phyloP scores from a whole-genome alignment of 257 asterid genomes.

The Gentiana straminea region DNA sequence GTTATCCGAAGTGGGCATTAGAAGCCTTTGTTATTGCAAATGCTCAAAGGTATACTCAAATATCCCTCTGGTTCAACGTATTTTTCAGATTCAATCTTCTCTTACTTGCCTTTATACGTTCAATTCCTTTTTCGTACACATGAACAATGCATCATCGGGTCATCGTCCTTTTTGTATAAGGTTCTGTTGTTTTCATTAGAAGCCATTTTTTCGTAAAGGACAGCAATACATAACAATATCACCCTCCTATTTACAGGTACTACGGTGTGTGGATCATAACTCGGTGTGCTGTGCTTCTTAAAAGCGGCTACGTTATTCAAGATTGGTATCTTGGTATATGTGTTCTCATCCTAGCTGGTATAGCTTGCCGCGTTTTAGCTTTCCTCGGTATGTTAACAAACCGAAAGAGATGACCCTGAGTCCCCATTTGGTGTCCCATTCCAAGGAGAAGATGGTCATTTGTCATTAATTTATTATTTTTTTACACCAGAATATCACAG shows the following conservation, averaged over 20 bases:
- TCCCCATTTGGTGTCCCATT: too few relatives aligned
- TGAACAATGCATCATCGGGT: constrained; percentile 44
- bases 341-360: constrained; percentile 35
- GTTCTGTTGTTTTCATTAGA: neutral
- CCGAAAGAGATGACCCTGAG: too few relatives aligned
- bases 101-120: neutral
- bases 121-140: constrained; percentile 4
- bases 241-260: constrained; percentile 3
- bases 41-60: constrained; percentile 46
- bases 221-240: too few relatives aligned
- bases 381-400: constrained; percentile 32
- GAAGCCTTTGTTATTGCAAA: constrained; percentile 86
- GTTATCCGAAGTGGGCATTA: constrained; percentile 91
- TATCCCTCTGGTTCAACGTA: neutral
- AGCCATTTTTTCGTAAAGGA: too few relatives aligned
- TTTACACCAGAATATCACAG: too few relatives aligned
- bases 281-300: constrained; percentile 23
- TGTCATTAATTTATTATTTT: too few relatives aligned
- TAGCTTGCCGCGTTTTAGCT: constrained; percentile 42
- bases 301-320: constrained; percentile 49
- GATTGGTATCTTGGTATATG: constrained; percentile 48
- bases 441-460: too few relatives aligned
- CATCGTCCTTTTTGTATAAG: neutral
- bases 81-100: too few relatives aligned
- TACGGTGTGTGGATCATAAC: neutral